phyloP scores from a whole-genome alignment of 805 yeast species.

The Ogataea glucozyma region DNA sequence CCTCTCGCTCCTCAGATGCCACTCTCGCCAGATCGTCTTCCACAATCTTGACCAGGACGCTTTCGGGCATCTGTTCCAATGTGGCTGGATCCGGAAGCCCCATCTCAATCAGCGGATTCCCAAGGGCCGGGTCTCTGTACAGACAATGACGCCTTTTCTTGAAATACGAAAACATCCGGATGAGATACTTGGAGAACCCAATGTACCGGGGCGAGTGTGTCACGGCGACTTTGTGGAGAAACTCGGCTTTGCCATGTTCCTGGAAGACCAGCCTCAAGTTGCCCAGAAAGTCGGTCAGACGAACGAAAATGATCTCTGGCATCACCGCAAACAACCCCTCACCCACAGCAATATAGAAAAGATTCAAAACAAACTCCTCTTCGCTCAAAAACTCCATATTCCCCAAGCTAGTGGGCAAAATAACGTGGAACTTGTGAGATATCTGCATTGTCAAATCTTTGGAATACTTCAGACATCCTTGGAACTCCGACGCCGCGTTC shows the following conservation, averaged over 20 bases:
- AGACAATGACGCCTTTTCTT: conserved; percentile 16
- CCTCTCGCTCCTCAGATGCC: not conserved
- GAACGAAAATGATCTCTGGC: conserved; percentile 21
- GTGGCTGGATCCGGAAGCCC: not conserved
- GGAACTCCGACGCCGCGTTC: conserved; percentile 2
- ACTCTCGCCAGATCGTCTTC: not conserved
- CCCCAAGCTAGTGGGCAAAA: conserved; percentile 18
- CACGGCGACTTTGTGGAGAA: conserved; percentile 5
- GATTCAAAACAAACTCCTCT: conserved; percentile 16
- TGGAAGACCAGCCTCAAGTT: conserved; percentile 16
- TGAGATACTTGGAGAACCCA: conserved; percentile 14
- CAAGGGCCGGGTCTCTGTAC: conserved; percentile 12
- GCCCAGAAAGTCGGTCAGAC: conserved; percentile 22
- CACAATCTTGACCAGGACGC: not conserved
- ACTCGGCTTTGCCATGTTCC: conserved; percentile 16
- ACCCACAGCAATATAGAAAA: conserved; percentile 22
- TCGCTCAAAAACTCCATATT: conserved; percentile 12
- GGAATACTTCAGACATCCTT: conserved; percentile 13
- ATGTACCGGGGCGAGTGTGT: conserved; percentile 1
- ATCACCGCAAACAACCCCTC: conserved; percentile 23
- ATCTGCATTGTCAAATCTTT: conserved; percentile 14
- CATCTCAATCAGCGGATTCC: conserved; percentile 10
- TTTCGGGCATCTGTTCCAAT: not conserved
- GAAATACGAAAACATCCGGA: conserved; percentile 20
- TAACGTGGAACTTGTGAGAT: conserved; percentile 14